Conservation (phyloP, 306 rosid species). For the Senna tora region DNA sequence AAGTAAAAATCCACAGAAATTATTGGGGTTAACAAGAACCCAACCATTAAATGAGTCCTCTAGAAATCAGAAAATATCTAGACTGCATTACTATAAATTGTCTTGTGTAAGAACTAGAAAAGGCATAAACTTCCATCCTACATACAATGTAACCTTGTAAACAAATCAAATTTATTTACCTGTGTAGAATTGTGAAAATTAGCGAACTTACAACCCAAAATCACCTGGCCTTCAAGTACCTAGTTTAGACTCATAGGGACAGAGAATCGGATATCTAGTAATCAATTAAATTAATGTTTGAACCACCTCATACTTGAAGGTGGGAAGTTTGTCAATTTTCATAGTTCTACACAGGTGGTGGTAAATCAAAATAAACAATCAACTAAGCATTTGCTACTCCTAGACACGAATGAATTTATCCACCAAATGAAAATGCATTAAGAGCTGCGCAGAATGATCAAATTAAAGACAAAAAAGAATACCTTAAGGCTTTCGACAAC, state of each 20-base stretch:
- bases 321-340: not conserved
- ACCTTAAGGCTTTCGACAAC: conserved; percentile 97
- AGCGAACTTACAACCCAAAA: too few species aligned
- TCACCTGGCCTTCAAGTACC: too few species aligned
- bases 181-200: not conserved
- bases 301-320: not conserved
- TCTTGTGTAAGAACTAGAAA: not conserved
- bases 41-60: conserved; percentile 21
- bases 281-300: not conserved
- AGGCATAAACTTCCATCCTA: not conserved
- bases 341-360: not conserved
- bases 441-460: not conserved
- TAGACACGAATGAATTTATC: not conserved
- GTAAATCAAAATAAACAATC: not conserved
- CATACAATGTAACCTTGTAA: too few species aligned
- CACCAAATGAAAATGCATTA: not conserved
- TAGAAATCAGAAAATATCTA: conserved; percentile 17
- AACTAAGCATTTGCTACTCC: not conserved
- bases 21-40: conserved; percentile 7
- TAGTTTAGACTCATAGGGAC: too few species aligned
- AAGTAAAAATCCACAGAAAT: not conserved
- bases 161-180: too few species aligned
- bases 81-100: conserved; percentile 5
- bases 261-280: not conserved
- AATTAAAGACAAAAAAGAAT: not conserved